Base-by-base conservation (phyloP, 768 basidiomycete species). In the Podaxis rugospora region DNA sequence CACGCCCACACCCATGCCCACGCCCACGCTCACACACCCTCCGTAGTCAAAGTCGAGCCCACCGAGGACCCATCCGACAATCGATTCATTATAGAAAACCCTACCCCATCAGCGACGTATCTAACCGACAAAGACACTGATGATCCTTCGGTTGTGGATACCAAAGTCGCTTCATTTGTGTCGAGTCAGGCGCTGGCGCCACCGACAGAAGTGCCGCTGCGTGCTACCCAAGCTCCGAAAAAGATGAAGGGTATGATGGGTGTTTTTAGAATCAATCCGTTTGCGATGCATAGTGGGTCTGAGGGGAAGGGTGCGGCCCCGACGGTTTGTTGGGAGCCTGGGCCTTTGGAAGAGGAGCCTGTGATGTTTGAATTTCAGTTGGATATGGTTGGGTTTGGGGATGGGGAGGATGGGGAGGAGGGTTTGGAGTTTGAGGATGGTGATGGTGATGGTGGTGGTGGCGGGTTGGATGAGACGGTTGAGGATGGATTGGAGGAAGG, bases 181-280 rank as follows among this genome's bases (percentile, higher is more conserved):
- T 51, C 57, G 62, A 73, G 59, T 64, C 81, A 74, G 64, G 71
- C 76, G 0, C 73, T 80, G 54, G 82, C 81, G 0, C 83, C 83
- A 0, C 85, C 83, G 1, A 83, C 82, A 36, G 83, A 85, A 67
- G 89, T 90, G 1, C 89, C 90, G 6, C 79, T 90, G 13, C 87
- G 90, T 50, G 90, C 89, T 6, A 90, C 88, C 0, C 86, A 90
- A 66, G 90, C 89, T 1, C 79, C 81, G 63, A 79, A 81, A 50
- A 79, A 82, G 47, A 90, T 90, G 90, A 82, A 86, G 57, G 75
- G 76, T 51, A 85, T 90, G 84, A 92, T 92, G 90, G 83, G 83
- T 46, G 83, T 86, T 21, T 89, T 92, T 70, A 81, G 90, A 6
- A 79, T 91, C 65, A 87, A 91, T 70, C 89, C 88, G 0, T 92